Conservation (phyloP, 2,329 filamentous ascomycete species). For the Talaromyces sp. region DNA sequence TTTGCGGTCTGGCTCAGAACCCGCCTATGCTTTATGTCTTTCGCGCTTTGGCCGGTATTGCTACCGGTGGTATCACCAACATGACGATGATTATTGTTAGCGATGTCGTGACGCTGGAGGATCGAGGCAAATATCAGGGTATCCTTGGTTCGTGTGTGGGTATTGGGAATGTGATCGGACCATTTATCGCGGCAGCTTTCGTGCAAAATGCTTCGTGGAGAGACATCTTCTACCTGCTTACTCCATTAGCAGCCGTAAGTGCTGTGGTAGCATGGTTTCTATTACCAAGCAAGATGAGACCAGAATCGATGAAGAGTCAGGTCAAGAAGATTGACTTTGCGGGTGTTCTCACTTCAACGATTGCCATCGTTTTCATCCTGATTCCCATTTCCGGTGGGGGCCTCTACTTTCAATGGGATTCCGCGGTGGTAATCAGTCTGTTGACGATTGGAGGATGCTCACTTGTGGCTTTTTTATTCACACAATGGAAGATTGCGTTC, state of each 20-base stretch:
- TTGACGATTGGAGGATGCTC: slow-evolving; percentile 49
- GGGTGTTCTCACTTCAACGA: slow-evolving; percentile 53
- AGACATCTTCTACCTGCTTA: slow-evolving; percentile 50
- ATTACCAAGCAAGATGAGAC: slow-evolving; percentile 51
- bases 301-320: slow-evolving; percentile 47
- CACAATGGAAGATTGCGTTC: slow-evolving; percentile 54
- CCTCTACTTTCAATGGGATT: slow-evolving; percentile 55
- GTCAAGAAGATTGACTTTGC: slow-evolving; percentile 57
- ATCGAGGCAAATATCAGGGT: slow-evolving; percentile 55
- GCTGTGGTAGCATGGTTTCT: slow-evolving; percentile 49
- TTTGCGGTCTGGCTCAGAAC: slow-evolving; percentile 56
- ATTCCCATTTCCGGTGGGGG: slow-evolving; percentile 62
- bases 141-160: slow-evolving; percentile 46
- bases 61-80: slow-evolving; percentile 58
- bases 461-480: slow-evolving; percentile 49
- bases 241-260: slow-evolving; percentile 49
- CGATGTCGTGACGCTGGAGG: slow-evolving; percentile 57
- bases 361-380: slow-evolving; percentile 57
- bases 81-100: slow-evolving; percentile 60
- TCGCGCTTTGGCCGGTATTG: slow-evolving; percentile 58
- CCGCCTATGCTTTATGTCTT: slow-evolving; percentile 60
- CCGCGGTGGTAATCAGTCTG: slow-evolving; percentile 59
- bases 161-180: slow-evolving; percentile 46
- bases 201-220: slow-evolving; percentile 44
- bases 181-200: slow-evolving; percentile 48